phyloP scores from a whole-genome alignment of 179 eudicot species.

The Silene vulgaris region DNA sequence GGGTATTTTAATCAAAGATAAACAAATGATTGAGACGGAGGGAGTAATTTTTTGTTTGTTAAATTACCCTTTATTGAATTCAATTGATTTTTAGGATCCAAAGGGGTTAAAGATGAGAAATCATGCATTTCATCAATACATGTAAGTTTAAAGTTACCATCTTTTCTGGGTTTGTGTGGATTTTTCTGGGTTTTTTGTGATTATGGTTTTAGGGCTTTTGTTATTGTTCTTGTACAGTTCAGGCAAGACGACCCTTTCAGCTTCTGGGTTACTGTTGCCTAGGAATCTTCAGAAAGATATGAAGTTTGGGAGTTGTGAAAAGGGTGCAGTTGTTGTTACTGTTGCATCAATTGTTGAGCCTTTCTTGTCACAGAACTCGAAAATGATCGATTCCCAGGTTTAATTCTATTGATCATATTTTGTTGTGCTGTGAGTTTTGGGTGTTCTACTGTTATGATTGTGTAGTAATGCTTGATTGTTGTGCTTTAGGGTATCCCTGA shows the following conservation, averaged over 20 bases:
- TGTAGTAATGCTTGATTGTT: neutral
- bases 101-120: conserved; percentile 87
- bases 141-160: conserved; percentile 37
- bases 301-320: conserved; percentile 19
- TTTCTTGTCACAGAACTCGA: conserved; percentile 46
- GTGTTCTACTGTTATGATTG: neutral
- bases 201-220: neutral
- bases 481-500: conserved; percentile 50
- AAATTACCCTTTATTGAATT: neutral
- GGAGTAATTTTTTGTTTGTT: neutral
- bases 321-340: conserved; percentile 55
- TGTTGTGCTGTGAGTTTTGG: neutral
- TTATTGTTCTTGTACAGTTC: conserved; percentile 40
- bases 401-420: neutral
- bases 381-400: conserved; percentile 47
- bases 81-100: conserved; percentile 62
- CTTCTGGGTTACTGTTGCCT: conserved; percentile 77
- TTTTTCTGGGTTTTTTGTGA: neutral
- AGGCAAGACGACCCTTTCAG: conserved; percentile 78
- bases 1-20: too few species aligned
- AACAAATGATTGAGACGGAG: too few species aligned
- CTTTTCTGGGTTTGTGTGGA: neutral
- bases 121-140: conserved; percentile 77
- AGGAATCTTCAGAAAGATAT: conserved; percentile 28
- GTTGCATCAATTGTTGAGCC: conserved; percentile 91